Conservation (phyloP, 495 filamentous ascomycete species). For the Apodospora peruviana region DNA sequence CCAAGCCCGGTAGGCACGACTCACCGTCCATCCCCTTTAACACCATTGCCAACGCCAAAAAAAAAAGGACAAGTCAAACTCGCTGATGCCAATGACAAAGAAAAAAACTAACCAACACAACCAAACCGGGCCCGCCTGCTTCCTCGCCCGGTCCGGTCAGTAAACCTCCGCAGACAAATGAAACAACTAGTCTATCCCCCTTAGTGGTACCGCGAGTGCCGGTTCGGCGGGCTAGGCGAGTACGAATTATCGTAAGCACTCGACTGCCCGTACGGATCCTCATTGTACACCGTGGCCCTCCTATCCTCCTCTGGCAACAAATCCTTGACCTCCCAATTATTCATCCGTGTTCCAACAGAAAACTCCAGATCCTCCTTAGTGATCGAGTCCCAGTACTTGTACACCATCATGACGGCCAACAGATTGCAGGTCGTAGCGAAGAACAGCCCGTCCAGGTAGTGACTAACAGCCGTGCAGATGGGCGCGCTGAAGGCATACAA, state of each 20-base stretch:
- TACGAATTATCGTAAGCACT: conserved; percentile 38
- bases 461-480: conserved; percentile 80
- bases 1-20: too few species aligned
- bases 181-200: too few species aligned
- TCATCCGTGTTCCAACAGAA: conserved; percentile 86
- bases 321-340: conserved; percentile 99
- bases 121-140: neutral
- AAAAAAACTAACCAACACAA: neutral
- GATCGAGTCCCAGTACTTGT: conserved; percentile 99
- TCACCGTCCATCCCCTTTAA: too few species aligned
- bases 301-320: conserved; percentile 83
- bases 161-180: too few species aligned
- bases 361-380: conserved; percentile 98
- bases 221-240: conserved; percentile 31
- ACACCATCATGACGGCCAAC: conserved; percentile 98
- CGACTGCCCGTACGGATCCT: conserved; percentile 46
- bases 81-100: conserved; percentile 20
- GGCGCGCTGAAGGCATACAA: conserved; percentile 83
- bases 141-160: too few species aligned
- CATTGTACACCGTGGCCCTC: conserved; percentile 69
- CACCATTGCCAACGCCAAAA: too few species aligned
- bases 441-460: conserved; percentile 93
- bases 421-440: conserved; percentile 93
- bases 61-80: conserved; percentile 11
- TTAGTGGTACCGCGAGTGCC: conserved; percentile 23